Percentiles rank a stretch among this genome's conserved stretches.
Conservation (phyloP, 805 yeast species). For the Pichia sporocuriosa region DNA sequence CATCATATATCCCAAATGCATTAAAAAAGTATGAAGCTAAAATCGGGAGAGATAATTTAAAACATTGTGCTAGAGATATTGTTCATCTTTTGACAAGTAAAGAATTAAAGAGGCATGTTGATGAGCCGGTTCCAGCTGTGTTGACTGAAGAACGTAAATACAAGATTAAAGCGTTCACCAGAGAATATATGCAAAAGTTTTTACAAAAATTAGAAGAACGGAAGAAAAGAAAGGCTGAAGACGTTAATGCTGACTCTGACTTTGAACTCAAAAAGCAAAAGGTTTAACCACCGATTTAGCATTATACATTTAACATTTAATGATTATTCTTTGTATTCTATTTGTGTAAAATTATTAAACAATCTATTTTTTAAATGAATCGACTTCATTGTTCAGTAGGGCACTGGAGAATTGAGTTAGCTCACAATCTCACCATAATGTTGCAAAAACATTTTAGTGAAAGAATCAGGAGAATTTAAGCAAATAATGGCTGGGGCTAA, state of each 20-base stretch:
- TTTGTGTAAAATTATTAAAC: no score
- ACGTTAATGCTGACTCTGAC: background rate
- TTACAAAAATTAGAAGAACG: slow-evolving; percentile 41
- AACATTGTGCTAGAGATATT: slow-evolving; percentile 74
- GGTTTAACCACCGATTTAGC: no score
- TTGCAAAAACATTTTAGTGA: no score
- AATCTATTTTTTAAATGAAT: no score
- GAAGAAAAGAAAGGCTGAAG: slow-evolving; percentile 19
- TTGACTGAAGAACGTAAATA: slow-evolving; percentile 57
- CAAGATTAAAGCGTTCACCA: slow-evolving; percentile 62
- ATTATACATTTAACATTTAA: no score
- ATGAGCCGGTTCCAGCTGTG: slow-evolving; percentile 42
- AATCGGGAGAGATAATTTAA: slow-evolving; percentile 66
- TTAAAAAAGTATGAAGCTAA: slow-evolving; percentile 58
- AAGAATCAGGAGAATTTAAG: no score
- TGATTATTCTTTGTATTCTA: no score
- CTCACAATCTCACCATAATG: no score
- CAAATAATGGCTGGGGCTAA: no score
- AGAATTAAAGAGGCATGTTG: slow-evolving; percentile 47
- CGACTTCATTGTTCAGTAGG: no score
- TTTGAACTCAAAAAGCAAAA: slow-evolving; percentile 7
- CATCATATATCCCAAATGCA: slow-evolving; percentile 71
- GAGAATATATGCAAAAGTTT: slow-evolving; percentile 61
- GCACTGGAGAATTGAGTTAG: no score
- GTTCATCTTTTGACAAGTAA: slow-evolving; percentile 61